These are phyloP conservation scores for Aureobasidium sp. DNA, from an alignment of 2,329 filamentous ascomycete species.

Conservation along the genomic window DNA sequence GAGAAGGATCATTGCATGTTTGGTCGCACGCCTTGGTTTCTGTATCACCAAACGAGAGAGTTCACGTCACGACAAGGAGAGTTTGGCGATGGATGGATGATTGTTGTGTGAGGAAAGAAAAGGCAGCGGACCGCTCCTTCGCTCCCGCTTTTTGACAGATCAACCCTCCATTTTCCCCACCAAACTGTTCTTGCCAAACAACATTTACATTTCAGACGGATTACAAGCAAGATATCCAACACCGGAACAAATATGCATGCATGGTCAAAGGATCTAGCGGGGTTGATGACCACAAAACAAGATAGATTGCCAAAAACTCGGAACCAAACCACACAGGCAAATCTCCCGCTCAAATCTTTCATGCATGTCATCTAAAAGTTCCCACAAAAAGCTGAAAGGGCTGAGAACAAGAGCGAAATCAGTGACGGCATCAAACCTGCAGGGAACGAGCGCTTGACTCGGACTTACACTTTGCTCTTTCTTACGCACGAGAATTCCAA, in stretches of 20 bases:
- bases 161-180: neutral
- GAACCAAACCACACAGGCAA: neutral
- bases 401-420: neutral
- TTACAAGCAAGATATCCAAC: neutral
- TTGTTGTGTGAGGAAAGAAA: neutral
- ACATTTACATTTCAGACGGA: neutral
- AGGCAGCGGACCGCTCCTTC: slow-evolving; percentile 6
- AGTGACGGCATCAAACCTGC: neutral
- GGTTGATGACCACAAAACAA: neutral
- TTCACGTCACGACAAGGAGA: neutral
- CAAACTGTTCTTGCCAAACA: neutral
- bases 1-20: slow-evolving; percentile 5
- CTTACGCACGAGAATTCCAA: neutral
- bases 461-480: neutral
- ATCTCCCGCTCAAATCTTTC: neutral
- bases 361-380: slow-evolving; percentile 5
- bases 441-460: neutral
- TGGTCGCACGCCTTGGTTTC: neutral
- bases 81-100: neutral
- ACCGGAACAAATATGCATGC: neutral
- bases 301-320: neutral
- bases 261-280: neutral
- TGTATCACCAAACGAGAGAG: neutral
- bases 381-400: neutral
- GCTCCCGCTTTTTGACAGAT: neutral